A percentile compares a stretch with the other conserved stretches of the same genome.
phyloP scores from a whole-genome alignment of 805 yeast genomes.

The Saccharomycopsis sp. region DNA sequence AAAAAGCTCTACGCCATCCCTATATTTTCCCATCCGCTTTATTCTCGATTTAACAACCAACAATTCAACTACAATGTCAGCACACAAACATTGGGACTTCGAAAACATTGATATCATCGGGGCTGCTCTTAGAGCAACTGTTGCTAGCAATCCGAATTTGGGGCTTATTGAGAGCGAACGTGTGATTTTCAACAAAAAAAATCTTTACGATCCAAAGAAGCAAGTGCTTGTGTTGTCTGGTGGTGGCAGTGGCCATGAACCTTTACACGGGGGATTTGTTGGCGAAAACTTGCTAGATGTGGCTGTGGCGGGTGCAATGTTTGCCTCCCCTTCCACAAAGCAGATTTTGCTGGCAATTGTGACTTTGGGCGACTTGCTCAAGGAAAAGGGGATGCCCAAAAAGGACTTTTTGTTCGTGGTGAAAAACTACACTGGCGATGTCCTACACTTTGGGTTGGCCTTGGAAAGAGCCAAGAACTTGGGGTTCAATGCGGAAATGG shows the following conservation, averaged over 20 bases:
- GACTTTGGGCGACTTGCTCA: constrained; percentile 27
- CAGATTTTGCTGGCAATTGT: constrained; percentile 66
- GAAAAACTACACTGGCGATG: constrained; percentile 92
- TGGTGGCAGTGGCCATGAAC: constrained; percentile 96
- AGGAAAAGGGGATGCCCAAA: constrained; percentile 29
- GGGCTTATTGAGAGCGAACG: constrained; percentile 46
- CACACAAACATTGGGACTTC: constrained; percentile 42
- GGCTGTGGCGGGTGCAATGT: constrained; percentile 86
- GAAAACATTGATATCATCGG: constrained; percentile 23
- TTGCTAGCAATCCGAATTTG: constrained; percentile 45
- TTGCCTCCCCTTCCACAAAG: constrained; percentile 91
- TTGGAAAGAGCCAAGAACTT: constrained; percentile 78
- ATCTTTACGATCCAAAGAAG: constrained; percentile 24
- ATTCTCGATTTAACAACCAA: too few relatives aligned
- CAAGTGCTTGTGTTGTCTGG: constrained; percentile 76
- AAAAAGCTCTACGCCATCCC: too few relatives aligned
- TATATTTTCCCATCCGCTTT: too few relatives aligned
- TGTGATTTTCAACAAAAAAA: constrained; percentile 36
- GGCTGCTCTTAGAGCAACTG: constrained; percentile 43
- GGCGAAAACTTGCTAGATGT: constrained; percentile 77
- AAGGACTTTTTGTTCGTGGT: constrained; percentile 73
- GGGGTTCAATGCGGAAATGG: constrained; percentile 64
- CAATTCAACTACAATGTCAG: constrained; percentile 6
- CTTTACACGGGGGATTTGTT: constrained; percentile 85
- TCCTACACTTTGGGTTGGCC: constrained; percentile 85